A percentile compares a stretch with the other conserved stretches of the same genome.
Evolutionary conservation across 805 yeast species (phyloP).

Genomic region (Myxozyma sirexii): DNA sequence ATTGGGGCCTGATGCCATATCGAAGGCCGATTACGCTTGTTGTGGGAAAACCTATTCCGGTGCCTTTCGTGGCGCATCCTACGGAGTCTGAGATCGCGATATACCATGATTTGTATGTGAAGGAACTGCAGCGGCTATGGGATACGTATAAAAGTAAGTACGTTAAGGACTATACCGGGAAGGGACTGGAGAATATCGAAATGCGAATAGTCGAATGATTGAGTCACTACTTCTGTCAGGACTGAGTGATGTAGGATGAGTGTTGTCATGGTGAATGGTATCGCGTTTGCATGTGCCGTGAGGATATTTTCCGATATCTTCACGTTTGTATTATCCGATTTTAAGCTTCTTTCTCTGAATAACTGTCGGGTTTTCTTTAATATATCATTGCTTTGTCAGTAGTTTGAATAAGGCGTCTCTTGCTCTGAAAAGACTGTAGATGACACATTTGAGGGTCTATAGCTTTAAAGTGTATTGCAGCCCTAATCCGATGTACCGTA

Average conservation of each 20-base stretch:
- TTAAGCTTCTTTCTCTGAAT: neutral
- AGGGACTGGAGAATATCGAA: slow-evolving; percentile 24
- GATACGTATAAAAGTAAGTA: slow-evolving; percentile 64
- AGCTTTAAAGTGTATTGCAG: too few species aligned
- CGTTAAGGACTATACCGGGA: slow-evolving; percentile 24
- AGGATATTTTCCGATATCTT: neutral
- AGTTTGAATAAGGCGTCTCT: too few species aligned
- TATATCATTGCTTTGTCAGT: too few species aligned
- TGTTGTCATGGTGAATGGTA: neutral
- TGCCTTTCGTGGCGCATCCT: slow-evolving; percentile 53
- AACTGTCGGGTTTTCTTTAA: neutral
- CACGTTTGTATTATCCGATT: neutral
- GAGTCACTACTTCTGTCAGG: neutral
- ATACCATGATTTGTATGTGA: slow-evolving; percentile 72
- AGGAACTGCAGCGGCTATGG: slow-evolving; percentile 63
- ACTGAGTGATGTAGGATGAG: neutral
- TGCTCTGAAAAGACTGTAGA: too few species aligned
- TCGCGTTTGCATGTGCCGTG: neutral
- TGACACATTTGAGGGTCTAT: too few species aligned
- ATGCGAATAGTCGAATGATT: slow-evolving; percentile 31
- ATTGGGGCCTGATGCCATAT: slow-evolving; percentile 87
- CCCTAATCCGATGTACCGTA: neutral
- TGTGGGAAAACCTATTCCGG: slow-evolving; percentile 47
- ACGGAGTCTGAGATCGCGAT: slow-evolving; percentile 58
- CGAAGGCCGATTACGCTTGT: slow-evolving; percentile 75